Conservation (phyloP, 2,329 filamentous ascomycete genomes). For the Cladosporium austrohemisphaericum region DNA sequence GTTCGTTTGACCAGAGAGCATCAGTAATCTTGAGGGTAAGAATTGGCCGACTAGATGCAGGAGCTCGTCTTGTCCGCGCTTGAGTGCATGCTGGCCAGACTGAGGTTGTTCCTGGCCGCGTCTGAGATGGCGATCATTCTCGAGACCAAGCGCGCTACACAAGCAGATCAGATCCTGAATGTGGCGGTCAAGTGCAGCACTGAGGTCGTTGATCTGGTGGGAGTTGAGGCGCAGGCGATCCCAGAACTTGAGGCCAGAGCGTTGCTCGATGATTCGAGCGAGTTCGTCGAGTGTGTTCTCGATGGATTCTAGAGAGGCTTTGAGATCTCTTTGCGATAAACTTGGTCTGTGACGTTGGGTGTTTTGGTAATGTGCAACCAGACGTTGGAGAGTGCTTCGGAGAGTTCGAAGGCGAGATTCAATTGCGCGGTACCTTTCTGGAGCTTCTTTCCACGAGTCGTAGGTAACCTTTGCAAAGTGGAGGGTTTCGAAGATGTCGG, state of each 20-base stretch:
- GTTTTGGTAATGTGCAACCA: neutral
- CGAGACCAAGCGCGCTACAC: neutral
- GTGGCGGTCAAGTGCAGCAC: neutral
- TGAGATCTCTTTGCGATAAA: neutral
- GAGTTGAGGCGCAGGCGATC: neutral
- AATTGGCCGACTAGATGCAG: neutral
- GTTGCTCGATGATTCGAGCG: neutral
- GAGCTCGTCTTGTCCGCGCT: neutral
- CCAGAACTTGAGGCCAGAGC: neutral
- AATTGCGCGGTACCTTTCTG: neutral
- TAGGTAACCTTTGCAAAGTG: neutral
- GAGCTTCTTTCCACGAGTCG: conserved; percentile 1
- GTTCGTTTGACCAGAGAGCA: neutral
- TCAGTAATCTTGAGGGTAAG: neutral
- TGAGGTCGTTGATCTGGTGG: neutral
- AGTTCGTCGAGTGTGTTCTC: neutral
- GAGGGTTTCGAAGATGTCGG: neutral
- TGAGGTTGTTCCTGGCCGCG: neutral
- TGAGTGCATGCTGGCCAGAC: neutral
- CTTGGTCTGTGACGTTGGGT: neutral
- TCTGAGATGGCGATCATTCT: neutral
- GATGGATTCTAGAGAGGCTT: neutral
- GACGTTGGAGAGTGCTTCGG: neutral
- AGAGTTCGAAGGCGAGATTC: neutral
- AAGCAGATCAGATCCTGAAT: neutral